A percentile compares a stretch with the other conserved stretches of the same genome.
phyloP scores from a whole-genome alignment of 805 yeast genomes.

The Wickerhamiella alocasiicola region DNA sequence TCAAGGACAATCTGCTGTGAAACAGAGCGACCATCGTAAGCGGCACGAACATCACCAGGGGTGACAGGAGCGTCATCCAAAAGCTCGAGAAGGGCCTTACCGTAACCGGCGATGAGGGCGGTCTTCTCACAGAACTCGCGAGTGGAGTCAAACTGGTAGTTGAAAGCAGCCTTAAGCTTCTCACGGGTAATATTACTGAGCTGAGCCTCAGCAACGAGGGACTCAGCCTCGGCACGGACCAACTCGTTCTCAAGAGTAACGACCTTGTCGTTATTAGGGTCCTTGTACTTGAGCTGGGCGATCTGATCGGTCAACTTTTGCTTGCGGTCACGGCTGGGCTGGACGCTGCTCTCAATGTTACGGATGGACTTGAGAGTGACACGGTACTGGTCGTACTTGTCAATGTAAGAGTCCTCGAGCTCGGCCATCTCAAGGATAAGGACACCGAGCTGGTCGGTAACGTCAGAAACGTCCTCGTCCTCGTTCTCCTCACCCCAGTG shows the following conservation, averaged over 20 bases:
- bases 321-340: conserved; percentile 96
- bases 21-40: conserved; percentile 96
- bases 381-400: conserved; percentile 96
- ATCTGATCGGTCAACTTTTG: conserved; percentile 95
- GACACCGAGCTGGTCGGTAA: conserved; percentile 95
- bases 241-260: conserved; percentile 94
- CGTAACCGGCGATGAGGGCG: conserved; percentile 96
- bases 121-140: conserved; percentile 93
- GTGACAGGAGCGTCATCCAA: conserved; percentile 95
- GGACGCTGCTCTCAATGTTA: conserved; percentile 94
- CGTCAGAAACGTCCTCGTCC: conserved; percentile 94
- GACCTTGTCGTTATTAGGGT: conserved; percentile 93
- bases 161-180: conserved; percentile 92
- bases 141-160: conserved; percentile 89
- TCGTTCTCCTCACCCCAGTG: conserved; percentile 90
- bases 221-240: conserved; percentile 98
- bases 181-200: conserved; percentile 96
- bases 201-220: conserved; percentile 98
- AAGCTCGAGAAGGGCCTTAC: conserved; percentile 91
- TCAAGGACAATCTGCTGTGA: conserved; percentile 95
- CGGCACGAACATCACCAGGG: conserved; percentile 98
- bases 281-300: conserved; percentile 96
- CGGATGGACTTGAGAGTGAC: conserved; percentile 87
- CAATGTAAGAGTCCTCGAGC: conserved; percentile 95
- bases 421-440: conserved; percentile 92